These are phyloP conservation scores for Curvularia lunata DNA, from an alignment of 2,329 filamentous ascomycete genomes.

Conservation along the genomic window DNA sequence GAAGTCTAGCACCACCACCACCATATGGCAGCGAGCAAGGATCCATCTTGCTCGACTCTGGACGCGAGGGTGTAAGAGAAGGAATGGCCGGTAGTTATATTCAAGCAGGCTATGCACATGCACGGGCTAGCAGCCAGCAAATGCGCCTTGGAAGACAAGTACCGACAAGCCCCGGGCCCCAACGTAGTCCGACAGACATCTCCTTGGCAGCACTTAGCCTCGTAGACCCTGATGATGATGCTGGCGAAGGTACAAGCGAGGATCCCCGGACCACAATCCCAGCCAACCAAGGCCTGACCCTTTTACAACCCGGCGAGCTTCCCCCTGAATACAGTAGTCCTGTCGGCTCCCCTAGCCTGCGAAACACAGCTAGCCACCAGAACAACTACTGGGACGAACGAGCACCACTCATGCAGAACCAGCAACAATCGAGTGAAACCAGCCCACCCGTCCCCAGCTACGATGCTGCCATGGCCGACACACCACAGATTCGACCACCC, in stretches of 20 bases:
- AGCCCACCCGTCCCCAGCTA: constrained; percentile 81
- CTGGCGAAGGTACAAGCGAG: constrained; percentile 72
- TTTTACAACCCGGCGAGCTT: constrained; percentile 47
- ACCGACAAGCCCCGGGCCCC: constrained; percentile 85
- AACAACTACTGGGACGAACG: constrained; percentile 57
- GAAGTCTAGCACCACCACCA: constrained; percentile 90
- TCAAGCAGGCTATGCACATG: constrained; percentile 63
- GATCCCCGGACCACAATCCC: constrained; percentile 32
- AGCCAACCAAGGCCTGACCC: constrained; percentile 41
- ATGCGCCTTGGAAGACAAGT: constrained; percentile 70
- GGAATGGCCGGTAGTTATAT: constrained; percentile 58
- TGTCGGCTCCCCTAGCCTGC: constrained; percentile 43
- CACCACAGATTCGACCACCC: constrained; percentile 31
- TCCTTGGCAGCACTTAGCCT: constrained; percentile 86
- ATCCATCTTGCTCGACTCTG: constrained; percentile 90
- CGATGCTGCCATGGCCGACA: constrained; percentile 80
- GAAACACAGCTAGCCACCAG: constrained; percentile 63
- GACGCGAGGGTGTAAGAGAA: constrained; percentile 62
- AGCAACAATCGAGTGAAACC: constrained; percentile 25
- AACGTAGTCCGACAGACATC: constrained; percentile 92
- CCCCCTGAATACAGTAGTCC: constrained; percentile 60
- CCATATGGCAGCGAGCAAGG: constrained; percentile 97
- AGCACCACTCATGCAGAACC: constrained; percentile 52
- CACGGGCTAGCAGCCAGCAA: constrained; percentile 77
- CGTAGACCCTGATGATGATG: constrained; percentile 69